These are phyloP conservation scores for Kalanchoe fedtschenkoi DNA, from an alignment of 164 flowering plant genomes.

Conservation along the genomic window DNA sequence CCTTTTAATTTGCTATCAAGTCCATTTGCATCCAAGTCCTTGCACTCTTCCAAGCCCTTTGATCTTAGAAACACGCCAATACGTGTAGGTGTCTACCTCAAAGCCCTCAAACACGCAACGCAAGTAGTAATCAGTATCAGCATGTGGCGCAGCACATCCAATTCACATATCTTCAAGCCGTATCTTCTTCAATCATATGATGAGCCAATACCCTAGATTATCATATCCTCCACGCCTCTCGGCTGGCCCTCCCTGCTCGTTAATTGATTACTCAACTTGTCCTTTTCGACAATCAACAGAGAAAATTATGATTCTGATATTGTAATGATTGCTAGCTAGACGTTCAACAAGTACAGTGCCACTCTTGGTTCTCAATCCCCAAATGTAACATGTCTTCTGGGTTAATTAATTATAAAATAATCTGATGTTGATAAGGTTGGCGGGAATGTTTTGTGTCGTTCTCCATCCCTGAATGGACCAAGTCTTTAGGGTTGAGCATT, in stretches of 20 bases:
- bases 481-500: too few species aligned
- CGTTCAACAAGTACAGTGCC: too few species aligned
- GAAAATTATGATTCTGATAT: too few species aligned
- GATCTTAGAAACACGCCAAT: not conserved
- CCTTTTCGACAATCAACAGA: not conserved
- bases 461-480: too few species aligned
- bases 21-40: not conserved
- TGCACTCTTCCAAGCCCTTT: not conserved
- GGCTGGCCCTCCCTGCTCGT: not conserved
- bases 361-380: too few species aligned
- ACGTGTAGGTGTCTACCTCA: not conserved
- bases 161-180: not conserved
- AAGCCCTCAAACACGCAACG: constrained; percentile 2
- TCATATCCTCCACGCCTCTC: not conserved
- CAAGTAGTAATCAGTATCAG: not conserved
- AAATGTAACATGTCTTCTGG: too few species aligned
- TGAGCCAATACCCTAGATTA: not conserved
- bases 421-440: too few species aligned
- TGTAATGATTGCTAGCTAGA: too few species aligned
- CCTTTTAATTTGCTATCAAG: too few species aligned
- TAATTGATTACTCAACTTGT: not conserved
- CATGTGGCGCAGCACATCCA: not conserved
- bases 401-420: too few species aligned
- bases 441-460: too few species aligned
- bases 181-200: too few species aligned